Percentiles rank a stretch among this genome's conserved stretches.
phyloP scores from a whole-genome alignment of 208 protist species.

The Naegleria fowleri region DNA sequence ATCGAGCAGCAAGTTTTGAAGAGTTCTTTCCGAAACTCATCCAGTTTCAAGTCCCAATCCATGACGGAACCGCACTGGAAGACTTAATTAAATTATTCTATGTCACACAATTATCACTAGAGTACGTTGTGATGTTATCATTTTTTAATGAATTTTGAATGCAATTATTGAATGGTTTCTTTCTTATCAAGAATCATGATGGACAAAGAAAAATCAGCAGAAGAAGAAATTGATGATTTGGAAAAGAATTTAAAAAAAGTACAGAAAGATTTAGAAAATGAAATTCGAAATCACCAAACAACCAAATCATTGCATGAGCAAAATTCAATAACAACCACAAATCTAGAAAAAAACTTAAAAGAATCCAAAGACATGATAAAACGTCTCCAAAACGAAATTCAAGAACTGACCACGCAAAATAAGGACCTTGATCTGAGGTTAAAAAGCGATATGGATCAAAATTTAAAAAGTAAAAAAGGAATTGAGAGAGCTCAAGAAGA shows the following conservation, averaged over 20 bases:
- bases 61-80: neutral
- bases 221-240: neutral
- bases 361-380: neutral
- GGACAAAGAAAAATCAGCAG: neutral
- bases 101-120: neutral
- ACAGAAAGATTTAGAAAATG: neutral
- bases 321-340: neutral
- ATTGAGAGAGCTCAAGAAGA: slow-evolving; percentile 2
- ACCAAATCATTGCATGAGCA: neutral
- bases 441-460: neutral
- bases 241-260: neutral
- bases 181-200: neutral
- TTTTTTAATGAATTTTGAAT: too few relatives aligned
- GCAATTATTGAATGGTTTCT: neutral
- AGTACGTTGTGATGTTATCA: neutral
- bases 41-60: neutral
- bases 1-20: neutral
- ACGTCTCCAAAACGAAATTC: neutral
- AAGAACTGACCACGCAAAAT: neutral
- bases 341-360: neutral
- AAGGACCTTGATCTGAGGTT: neutral
- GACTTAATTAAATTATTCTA: neutral
- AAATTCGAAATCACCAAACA: neutral
- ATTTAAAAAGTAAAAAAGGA: slow-evolving; percentile 10
- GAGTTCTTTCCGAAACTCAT: neutral